Evolutionary conservation across 352 stramenopile species (phyloP).

Genomic region (Plasmopara halstedii): DNA sequence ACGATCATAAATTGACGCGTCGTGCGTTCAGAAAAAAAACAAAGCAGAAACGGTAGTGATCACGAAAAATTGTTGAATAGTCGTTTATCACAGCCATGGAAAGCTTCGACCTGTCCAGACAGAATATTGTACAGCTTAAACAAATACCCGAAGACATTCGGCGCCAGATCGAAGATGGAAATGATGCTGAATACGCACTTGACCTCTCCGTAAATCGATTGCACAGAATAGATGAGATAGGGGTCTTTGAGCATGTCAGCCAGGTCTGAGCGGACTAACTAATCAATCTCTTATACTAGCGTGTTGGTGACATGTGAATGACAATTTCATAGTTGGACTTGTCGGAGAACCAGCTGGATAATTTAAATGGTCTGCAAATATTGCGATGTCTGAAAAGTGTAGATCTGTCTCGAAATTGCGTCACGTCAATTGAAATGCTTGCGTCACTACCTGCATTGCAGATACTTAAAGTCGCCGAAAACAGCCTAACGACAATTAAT

Average conservation of each 20-base stretch:
- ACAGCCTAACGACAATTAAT: slow-evolving; percentile 45
- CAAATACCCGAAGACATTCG: slow-evolving; percentile 43
- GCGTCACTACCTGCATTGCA: slow-evolving; percentile 27
- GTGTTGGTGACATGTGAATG: neutral
- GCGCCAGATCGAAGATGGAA: slow-evolving; percentile 26
- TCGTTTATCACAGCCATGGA: slow-evolving; percentile 8
- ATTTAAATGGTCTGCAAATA: slow-evolving; percentile 41
- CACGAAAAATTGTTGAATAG: too few relatives aligned
- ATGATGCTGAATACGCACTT: slow-evolving; percentile 29
- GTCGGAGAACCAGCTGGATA: slow-evolving; percentile 47
- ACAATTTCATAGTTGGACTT: slow-evolving; percentile 36
- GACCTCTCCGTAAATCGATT: slow-evolving; percentile 49
- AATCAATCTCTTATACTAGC: neutral
- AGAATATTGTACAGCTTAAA: slow-evolving; percentile 34
- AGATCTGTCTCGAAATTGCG: slow-evolving; percentile 43
- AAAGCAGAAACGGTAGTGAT: too few relatives aligned
- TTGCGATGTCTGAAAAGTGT: slow-evolving; percentile 37
- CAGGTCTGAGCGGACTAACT: slow-evolving; percentile 20
- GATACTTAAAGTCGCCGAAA: slow-evolving; percentile 49
- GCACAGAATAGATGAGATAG: slow-evolving; percentile 27
- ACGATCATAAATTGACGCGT: too few relatives aligned
- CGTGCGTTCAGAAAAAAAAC: too few relatives aligned
- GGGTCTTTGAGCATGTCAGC: slow-evolving; percentile 36
- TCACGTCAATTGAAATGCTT: slow-evolving; percentile 36
- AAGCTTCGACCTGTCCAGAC: slow-evolving; percentile 44